These are phyloP conservation scores for Nissolia schottii DNA, from an alignment of 306 rosid species.

Conservation along the genomic window DNA sequence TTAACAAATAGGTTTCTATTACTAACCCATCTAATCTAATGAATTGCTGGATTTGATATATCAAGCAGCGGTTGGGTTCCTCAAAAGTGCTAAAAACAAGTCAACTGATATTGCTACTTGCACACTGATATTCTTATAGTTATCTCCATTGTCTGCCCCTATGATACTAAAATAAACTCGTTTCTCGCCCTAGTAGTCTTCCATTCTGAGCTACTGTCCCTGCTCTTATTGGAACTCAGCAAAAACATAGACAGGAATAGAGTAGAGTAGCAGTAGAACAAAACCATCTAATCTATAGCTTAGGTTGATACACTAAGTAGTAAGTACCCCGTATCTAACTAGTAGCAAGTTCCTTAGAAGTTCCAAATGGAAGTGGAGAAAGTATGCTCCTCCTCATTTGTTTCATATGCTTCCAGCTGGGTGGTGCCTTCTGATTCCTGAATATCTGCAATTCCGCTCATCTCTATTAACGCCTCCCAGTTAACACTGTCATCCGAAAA, in stretches of 20 bases:
- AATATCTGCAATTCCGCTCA: constrained; percentile 50
- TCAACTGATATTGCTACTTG: neutral
- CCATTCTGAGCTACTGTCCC: constrained; percentile 27
- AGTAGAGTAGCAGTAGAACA: constrained; percentile 22
- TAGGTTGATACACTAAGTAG: constrained; percentile 6
- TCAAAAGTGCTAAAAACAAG: constrained; percentile 3
- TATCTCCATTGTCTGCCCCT: neutral
- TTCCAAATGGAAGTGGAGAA: constrained; percentile 77
- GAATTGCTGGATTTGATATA: neutral
- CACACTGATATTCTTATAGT: neutral
- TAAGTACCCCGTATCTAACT: neutral
- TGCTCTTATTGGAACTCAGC: constrained; percentile 20
- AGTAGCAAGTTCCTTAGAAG: constrained; percentile 45
- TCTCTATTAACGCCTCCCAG: constrained; percentile 78
- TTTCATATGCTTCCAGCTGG: constrained; percentile 47
- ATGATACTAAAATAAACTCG: constrained; percentile 1
- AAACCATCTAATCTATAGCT: constrained; percentile 32
- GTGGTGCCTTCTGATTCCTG: constrained; percentile 48
- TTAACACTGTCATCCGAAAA: constrained; percentile 55
- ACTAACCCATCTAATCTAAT: neutral
- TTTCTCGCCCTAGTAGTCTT: neutral
- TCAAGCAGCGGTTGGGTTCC: neutral
- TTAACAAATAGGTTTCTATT: neutral
- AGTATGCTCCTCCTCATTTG: constrained; percentile 52
- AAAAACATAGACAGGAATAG: constrained; percentile 16